Conservation (phyloP, 2,329 filamentous ascomycete genomes). For the Fusarium subtropicale region DNA sequence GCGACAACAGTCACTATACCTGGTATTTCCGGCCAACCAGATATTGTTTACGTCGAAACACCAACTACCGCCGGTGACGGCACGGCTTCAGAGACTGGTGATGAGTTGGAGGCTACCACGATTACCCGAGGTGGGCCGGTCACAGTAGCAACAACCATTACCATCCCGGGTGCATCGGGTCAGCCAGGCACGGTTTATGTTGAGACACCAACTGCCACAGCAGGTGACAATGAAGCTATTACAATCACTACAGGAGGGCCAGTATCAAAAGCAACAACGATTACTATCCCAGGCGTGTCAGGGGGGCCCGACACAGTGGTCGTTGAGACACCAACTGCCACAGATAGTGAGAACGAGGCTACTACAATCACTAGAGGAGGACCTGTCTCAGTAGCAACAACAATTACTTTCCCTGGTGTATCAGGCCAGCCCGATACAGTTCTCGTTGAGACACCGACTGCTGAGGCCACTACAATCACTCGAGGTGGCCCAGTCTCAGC, state of each 20-base stretch:
- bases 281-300: neutral
- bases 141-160: neutral
- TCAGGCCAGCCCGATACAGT: conserved; percentile 1
- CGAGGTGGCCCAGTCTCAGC: neutral
- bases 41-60: neutral
- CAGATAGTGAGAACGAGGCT: neutral
- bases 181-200: neutral
- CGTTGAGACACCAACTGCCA: neutral
- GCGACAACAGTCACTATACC: neutral
- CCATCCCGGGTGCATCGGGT: neutral
- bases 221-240: neutral
- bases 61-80: neutral
- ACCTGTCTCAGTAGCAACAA: neutral
- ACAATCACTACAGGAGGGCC: neutral
- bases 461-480: neutral
- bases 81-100: neutral
- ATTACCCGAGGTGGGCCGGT: neutral
- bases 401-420: neutral
- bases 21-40: conserved; percentile 1
- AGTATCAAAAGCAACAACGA: neutral
- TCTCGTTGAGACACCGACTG: neutral
- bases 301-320: neutral
- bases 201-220: neutral
- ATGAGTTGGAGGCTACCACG: neutral
- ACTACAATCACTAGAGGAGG: neutral